Evolutionary conservation across 2,329 filamentous ascomycete genomes (phyloP), one percentile per base, ranked within the genome.

Genomic region (Fusarium sp.): DNA sequence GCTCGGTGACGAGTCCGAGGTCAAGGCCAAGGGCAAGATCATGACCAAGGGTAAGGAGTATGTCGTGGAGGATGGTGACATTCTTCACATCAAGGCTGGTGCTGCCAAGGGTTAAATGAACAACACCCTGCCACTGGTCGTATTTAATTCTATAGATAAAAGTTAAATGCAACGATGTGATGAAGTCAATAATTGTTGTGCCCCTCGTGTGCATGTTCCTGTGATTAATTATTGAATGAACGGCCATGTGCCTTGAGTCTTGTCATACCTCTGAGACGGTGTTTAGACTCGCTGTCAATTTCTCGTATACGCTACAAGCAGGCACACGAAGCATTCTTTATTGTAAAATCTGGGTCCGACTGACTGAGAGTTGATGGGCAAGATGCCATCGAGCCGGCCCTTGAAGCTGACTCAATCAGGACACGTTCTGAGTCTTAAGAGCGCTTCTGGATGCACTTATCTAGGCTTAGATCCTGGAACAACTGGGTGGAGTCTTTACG

Each of bases 31-130:
- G 85, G 97, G 97, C 80, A 99, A 99, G 88, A 85, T 99, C 76
- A 94, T 98, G 92, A 98, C 96, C 68, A 99, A 99, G 89, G 97
- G 97, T 82, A 98, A 98, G 88, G 96, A 98, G 61, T 98, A 99
- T 83, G 90, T 96, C 7, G 91, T 97, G 13, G 92, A 95, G 82
- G 94, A 97, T 81, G 94, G 94, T 59, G 94, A 92, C 76, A 92
- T 92, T 78, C 83, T 98, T 77, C 90, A 98, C 79, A 95, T 98
- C 89, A 98, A 98, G 89, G 93, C 93, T 35, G 94, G 93, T 85
- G 93, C 93, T 62, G 93, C 93, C 77, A 95, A 95, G 89, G 86
- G 87, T 74, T 94, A 86, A 83, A 63, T 58, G 64, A 43, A n/a
- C 1, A 52, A 76, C 63, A 75, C 63, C 59, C 54, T 35, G 13